Evolutionary conservation across 2,329 filamentous ascomycete genomes (phyloP), one percentile per base, ranked within the genome.

Genomic region (Colletotrichum nymphaeae): DNA sequence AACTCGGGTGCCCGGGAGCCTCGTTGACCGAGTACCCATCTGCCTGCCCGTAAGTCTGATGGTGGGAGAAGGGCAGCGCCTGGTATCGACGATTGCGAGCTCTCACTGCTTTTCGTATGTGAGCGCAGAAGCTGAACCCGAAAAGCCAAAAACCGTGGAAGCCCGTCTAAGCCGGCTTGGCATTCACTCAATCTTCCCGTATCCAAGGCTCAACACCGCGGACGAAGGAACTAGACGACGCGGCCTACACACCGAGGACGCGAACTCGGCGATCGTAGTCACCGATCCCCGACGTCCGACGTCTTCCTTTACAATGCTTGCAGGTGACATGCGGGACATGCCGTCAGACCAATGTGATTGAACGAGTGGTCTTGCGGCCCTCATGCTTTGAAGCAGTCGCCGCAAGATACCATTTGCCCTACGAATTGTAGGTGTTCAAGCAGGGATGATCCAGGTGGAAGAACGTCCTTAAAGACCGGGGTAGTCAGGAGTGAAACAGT

Each of bases 271-370:
- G 56, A 22, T 62, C 49, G 14, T 66, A 71, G 65, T n/a, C 60
- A 22, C 71, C 67, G 67, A 72, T 32, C 30, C 52, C 66, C 69
- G 69, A 70, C 60, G 49, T 35, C 69, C 37, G 22, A 63, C 57
- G 24, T 32, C 11, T 26, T 19, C 11, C 22, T 22, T 49, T 22
- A 49, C 16, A 22, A 22, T 49, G 42, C 19, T 42, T 19, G 37
- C 8, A 7, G 53, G 37, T 28, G 66, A 56, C 55, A 56, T 22
- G 26, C 62, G 56, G 71, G 49, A 65, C 69, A 70, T 73, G 70
- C 66, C 66, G 70, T 62, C 53, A 64, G 37, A 11, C 63, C 37
- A 19, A n/a, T 28, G 30, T 22, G 26, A 56, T 49, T 16, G 68
- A 52, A 70, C 56, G 60, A 57, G 70, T 73, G 24, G 42, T 42